Evolutionary conservation across 495 filamentous ascomycete species (phyloP).

Genomic region (Friedmanniomyces endolithicus): DNA sequence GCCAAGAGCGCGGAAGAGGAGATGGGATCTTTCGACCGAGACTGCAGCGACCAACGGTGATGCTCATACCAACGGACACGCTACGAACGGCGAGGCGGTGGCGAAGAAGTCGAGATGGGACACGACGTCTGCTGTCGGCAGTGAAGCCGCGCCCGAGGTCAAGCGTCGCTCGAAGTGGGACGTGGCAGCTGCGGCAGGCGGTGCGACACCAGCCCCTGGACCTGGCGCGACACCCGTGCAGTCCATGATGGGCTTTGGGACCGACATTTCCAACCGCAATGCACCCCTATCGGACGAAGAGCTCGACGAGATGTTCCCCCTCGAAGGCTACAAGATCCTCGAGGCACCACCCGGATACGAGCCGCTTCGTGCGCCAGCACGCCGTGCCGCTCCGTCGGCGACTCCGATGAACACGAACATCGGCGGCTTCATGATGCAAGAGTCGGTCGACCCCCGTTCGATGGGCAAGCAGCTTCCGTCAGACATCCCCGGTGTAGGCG

Average conservation of each 20-base stretch:
- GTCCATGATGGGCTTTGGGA: constrained; percentile 54
- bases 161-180: constrained; percentile 79
- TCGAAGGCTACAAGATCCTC: constrained; percentile 85
- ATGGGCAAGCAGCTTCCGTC: constrained; percentile 88
- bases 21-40: constrained; percentile 68
- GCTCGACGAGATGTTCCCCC: constrained; percentile 79
- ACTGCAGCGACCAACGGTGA: constrained; percentile 26
- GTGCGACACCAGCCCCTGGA: constrained; percentile 64
- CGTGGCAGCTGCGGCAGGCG: constrained; percentile 54
- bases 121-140: constrained; percentile 44
- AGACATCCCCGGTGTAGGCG: constrained; percentile 93
- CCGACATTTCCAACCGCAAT: constrained; percentile 67
- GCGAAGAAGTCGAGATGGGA: constrained; percentile 77
- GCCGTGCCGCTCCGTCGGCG: constrained; percentile 68
- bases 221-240: constrained; percentile 77
- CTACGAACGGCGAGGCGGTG: constrained; percentile 37
- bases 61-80: constrained; percentile 31
- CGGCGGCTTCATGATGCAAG: constrained; percentile 97
- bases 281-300: constrained; percentile 82
- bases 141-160: constrained; percentile 27
- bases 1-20: constrained; percentile 54
- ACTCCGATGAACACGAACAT: constrained; percentile 42
- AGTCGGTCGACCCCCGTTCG: constrained; percentile 66
- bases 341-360: constrained; percentile 89
- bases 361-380: constrained; percentile 62